phyloP scores from a whole-genome alignment of 306 rosid genomes.

The Senna tora region DNA sequence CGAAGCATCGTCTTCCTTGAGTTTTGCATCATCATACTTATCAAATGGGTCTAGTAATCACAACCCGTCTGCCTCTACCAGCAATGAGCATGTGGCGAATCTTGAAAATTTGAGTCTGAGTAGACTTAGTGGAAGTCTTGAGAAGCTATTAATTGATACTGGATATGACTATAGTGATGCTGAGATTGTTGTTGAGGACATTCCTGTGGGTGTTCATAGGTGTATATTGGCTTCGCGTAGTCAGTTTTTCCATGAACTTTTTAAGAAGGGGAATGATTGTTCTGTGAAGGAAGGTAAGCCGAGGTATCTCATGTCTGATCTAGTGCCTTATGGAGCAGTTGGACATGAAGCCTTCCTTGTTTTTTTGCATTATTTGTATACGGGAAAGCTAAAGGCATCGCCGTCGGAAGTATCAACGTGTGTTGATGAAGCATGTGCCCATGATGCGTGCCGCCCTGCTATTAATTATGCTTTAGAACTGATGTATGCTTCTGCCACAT shows the following conservation, averaged over 20 bases:
- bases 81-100: slow-evolving; percentile 48
- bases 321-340: slow-evolving; percentile 67
- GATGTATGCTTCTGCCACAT: slow-evolving; percentile 84
- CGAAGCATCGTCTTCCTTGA: slow-evolving; percentile 76
- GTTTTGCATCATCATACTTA: slow-evolving; percentile 73
- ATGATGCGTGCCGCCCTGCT: slow-evolving; percentile 88
- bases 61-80: slow-evolving; percentile 48
- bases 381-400: slow-evolving; percentile 77
- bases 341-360: slow-evolving; percentile 75
- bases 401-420: slow-evolving; percentile 82
- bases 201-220: slow-evolving; percentile 67
- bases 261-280: slow-evolving; percentile 58
- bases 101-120: slow-evolving; percentile 65
- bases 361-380: slow-evolving; percentile 78
- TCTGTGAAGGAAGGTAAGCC: slow-evolving; percentile 63
- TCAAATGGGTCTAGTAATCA: slow-evolving; percentile 69
- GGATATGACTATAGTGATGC: slow-evolving; percentile 78
- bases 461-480: slow-evolving; percentile 80
- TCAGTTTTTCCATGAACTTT: slow-evolving; percentile 73
- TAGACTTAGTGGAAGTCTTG: slow-evolving; percentile 83
- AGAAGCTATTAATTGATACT: slow-evolving; percentile 63
- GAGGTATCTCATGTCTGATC: slow-evolving; percentile 65
- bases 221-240: slow-evolving; percentile 83
- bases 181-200: slow-evolving; percentile 72
- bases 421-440: slow-evolving; percentile 73